Evolutionary conservation across 192 early-diverging fungal species (phyloP), one percentile per base, ranked within the genome.

Genomic region (Coemansia sp.): DNA sequence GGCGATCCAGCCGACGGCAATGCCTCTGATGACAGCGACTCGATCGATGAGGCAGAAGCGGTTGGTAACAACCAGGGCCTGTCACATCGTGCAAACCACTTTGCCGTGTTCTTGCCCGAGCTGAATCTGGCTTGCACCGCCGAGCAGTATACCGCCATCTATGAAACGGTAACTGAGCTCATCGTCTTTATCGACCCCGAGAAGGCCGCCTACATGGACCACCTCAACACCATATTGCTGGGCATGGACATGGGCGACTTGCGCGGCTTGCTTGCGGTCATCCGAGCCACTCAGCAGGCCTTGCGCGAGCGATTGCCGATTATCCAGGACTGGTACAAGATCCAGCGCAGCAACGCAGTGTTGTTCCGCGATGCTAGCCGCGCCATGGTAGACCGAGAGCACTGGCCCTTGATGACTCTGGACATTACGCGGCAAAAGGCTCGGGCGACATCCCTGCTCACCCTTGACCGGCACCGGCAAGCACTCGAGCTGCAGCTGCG

Each of bases 131-230:
- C 87, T 7, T 90, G 88, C 20, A 93, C 89, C 31, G 90, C 95
- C 8, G 74, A 74, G 49, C 93, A 94, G 82, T 95, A 90, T 72
- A 82, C 85, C 35, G 77, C 88, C 1, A 76, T 94, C 3, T 85
- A 87, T 59, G 87, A 95, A 65, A 87, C 92, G 15, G 89, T 93
- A 22, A 86, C 82, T 0, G 92, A 94, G 49, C 83, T 96, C 22
- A 76, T 96, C 9, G 86, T 94, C 17, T 96, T 94, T 62, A 88
- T 87, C 22, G 95, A 95, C 65, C 93, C 95, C 6, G 86, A 86
- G 0, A 87, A 88, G 54, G 91, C 90, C 25, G 89, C 90, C 38
- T 85, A 92, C 15, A 77, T 84, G 47, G 90, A 90, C 46, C 81
- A 88, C 25, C 71, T 95, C 12, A 86, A 88, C 40, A 92, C 92